Evolutionary conservation across 2,329 filamentous ascomycete genomes (phyloP).

Genomic region (Cyanodermella asteris): DNA sequence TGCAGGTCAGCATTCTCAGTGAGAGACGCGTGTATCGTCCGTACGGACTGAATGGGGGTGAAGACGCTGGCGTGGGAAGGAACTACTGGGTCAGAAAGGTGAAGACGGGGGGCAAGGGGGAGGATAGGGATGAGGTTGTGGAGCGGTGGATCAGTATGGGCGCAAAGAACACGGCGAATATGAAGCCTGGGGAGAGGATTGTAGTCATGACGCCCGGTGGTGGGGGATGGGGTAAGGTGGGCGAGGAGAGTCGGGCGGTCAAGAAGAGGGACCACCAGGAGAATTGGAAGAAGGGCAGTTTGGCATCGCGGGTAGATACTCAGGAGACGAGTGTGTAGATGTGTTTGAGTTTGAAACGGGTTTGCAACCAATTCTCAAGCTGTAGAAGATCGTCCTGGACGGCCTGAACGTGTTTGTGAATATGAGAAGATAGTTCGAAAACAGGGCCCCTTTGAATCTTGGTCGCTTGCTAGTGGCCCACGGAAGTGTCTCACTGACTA

Average conservation of each 20-base stretch:
- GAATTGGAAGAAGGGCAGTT: conserved; percentile 8
- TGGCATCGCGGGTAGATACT: conserved; percentile 7
- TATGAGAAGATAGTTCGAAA: too few relatives aligned
- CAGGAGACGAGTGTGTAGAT: conserved; percentile 8
- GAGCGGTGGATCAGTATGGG: conserved; percentile 35
- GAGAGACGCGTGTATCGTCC: conserved; percentile 57
- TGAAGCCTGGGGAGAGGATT: conserved; percentile 37
- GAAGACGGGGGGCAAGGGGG: conserved; percentile 21
- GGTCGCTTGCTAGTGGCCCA: too few relatives aligned
- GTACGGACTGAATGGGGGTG: conserved; percentile 67
- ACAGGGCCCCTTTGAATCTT: too few relatives aligned
- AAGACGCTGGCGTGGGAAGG: conserved; percentile 53
- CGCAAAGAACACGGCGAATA: conserved; percentile 39
- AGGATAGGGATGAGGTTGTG: conserved; percentile 14
- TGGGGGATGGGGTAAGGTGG: conserved; percentile 27
- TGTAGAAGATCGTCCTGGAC: too few relatives aligned
- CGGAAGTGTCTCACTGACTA: too few relatives aligned
- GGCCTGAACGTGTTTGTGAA: too few relatives aligned
- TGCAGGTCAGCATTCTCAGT: conserved; percentile 58
- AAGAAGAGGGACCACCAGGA: conserved; percentile 15
- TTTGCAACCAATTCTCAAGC: too few relatives aligned
- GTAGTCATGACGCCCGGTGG: conserved; percentile 38
- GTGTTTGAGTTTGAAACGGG: too few relatives aligned
- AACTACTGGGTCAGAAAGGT: conserved; percentile 76
- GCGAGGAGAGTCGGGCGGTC: conserved; percentile 21